phyloP scores from a whole-genome alignment of 2,329 filamentous ascomycete species.

The Rhinocladiella similis region DNA sequence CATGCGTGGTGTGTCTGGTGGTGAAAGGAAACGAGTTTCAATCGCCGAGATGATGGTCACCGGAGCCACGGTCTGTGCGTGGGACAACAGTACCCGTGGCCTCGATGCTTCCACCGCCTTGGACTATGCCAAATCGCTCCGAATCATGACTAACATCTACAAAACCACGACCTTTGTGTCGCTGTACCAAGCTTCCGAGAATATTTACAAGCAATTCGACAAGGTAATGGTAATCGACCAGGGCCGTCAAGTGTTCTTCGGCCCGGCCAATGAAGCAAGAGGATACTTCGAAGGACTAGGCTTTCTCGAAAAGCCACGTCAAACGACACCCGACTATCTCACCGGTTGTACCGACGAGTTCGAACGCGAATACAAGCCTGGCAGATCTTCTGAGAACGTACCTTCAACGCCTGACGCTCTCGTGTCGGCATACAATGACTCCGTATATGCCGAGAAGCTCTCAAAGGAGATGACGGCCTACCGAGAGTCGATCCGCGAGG shows the following conservation, averaged over 20 bases:
- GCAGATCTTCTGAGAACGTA: constrained; percentile 64
- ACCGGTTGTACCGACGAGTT: constrained; percentile 83
- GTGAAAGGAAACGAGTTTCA: constrained; percentile 76
- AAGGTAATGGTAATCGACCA: constrained; percentile 80
- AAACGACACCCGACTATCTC: constrained; percentile 79
- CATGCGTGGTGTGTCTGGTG: constrained; percentile 76
- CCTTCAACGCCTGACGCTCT: constrained; percentile 69
- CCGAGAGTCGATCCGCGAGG: constrained; percentile 61
- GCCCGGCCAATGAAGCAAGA: constrained; percentile 65
- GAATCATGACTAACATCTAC: constrained; percentile 81
- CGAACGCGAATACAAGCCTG: constrained; percentile 73
- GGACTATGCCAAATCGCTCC: constrained; percentile 68
- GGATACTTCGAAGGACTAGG: constrained; percentile 76
- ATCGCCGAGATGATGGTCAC: constrained; percentile 83
- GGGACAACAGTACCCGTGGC: constrained; percentile 73
- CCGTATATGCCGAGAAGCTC: constrained; percentile 57
- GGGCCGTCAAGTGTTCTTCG: constrained; percentile 75
- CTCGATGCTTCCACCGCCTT: constrained; percentile 68
- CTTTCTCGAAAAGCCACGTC: constrained; percentile 70
- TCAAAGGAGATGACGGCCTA: constrained; percentile 69
- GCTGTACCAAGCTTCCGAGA: constrained; percentile 82
- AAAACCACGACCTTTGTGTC: constrained; percentile 82
- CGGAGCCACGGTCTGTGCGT: constrained; percentile 68
- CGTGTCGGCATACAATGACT: constrained; percentile 68
- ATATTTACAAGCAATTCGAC: constrained; percentile 76